Conservation (phyloP, 179 eudicot genomes). For the Silene coronaria region DNA sequence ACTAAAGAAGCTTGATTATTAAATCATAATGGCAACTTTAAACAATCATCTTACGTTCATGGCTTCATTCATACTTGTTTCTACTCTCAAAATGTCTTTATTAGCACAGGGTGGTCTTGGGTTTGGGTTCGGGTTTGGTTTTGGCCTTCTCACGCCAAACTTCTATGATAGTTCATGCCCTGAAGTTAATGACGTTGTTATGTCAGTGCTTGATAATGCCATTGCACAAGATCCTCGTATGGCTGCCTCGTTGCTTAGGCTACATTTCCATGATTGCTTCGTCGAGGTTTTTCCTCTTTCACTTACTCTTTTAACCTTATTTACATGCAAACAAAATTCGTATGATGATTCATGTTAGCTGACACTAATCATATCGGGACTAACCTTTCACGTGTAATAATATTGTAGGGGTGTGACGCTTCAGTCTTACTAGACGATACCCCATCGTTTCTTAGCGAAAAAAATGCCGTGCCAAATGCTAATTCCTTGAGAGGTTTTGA, state of each 20-base stretch:
- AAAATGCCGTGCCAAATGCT: constrained; percentile 56
- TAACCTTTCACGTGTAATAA: not conserved
- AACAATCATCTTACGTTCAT: not conserved
- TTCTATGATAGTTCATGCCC: constrained; percentile 75
- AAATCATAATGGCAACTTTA: not conserved
- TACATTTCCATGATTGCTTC: constrained; percentile 91
- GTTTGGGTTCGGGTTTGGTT: constrained; percentile 21
- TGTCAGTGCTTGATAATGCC: constrained; percentile 54
- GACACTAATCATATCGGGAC: not conserved
- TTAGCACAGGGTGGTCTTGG: constrained; percentile 35
- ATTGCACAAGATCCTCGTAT: constrained; percentile 64
- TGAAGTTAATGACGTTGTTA: constrained; percentile 69
- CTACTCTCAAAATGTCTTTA: constrained; percentile 22
- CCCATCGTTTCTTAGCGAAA: constrained; percentile 49
- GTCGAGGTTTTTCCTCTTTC: constrained; percentile 49
- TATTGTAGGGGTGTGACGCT: constrained; percentile 81
- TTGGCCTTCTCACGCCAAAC: constrained; percentile 39
- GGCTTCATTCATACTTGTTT: constrained; percentile 17
- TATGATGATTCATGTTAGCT: not conserved
- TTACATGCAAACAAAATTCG: not conserved
- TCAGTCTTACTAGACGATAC: constrained; percentile 69
- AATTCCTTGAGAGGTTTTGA: constrained; percentile 79
- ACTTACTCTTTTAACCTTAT: not conserved
- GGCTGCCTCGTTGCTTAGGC: constrained; percentile 87
- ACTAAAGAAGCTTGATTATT: constrained; percentile 17